phyloP scores from a whole-genome alignment of 78 protist genomes.

The Protostelium mycophagum region DNA sequence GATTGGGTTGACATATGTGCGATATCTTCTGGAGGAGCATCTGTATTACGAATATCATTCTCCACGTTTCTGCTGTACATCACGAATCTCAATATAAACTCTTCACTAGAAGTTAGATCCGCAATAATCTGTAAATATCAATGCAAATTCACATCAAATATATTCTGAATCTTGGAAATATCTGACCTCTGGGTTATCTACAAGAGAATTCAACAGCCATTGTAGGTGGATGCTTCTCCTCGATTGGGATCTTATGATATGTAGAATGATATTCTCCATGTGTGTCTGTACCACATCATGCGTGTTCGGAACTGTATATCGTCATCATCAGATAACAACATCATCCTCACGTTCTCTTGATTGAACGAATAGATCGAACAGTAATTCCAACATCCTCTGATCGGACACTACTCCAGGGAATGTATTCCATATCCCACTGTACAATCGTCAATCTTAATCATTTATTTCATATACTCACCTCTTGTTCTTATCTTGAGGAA shows the following conservation, averaged over 20 bases:
- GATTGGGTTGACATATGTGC: too few relatives aligned
- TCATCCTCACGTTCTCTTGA: background rate
- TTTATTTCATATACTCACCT: too few relatives aligned
- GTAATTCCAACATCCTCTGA: background rate
- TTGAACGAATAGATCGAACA: background rate
- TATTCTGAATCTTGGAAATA: background rate
- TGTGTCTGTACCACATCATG: background rate
- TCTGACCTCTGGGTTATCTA: background rate
- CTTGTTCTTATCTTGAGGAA: too few relatives aligned
- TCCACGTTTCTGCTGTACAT: background rate
- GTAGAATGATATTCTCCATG: background rate
- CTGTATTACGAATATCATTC: background rate
- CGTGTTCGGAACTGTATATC: background rate
- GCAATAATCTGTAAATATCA: background rate
- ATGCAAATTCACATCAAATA: too few relatives aligned
- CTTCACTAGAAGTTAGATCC: background rate
- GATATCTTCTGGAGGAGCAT: too few relatives aligned
- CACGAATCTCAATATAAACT: background rate
- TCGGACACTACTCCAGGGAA: background rate
- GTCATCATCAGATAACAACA: background rate
- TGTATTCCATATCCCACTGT: background rate
- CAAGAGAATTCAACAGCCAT: background rate
- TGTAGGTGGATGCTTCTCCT: background rate
- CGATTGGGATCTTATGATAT: background rate
- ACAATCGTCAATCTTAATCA: too few relatives aligned